Base-by-base conservation (phyloP, 2,329 filamentous ascomycete species). In the Aspergillus piperis region DNA sequence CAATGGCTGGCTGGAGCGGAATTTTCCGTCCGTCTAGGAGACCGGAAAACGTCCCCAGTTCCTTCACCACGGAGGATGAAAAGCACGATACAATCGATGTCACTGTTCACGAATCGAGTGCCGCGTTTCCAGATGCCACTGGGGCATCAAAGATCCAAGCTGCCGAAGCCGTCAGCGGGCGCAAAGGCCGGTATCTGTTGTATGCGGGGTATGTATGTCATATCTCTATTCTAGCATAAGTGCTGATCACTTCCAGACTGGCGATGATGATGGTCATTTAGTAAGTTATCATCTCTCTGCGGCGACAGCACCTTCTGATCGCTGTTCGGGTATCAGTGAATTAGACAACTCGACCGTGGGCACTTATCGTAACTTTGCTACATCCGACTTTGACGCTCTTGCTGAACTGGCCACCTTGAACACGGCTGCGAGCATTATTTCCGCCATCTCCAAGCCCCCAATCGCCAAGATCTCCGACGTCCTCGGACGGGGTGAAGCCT, bases 381-480 rank as follows among this genome's bases (percentile, higher is more conserved):
- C 75, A 2, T 80, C 77, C 1, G 68, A 72, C 13, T 80, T 80
- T 58, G 65, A 74, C 57, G 64, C 71, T 6, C 67, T 79, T 2
- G 72, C 76, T 13, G 69, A 71, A 61, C 64, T 76, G 32, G 70
- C 73, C 2, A 73, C 74, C 1, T 62, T 79, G 6, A 70, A 68
- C 42, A 77, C 77, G 0, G 75, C 76, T 4, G 70, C 69, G 5
- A 73, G 72, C 32, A 77, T 80, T 38, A 69, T 79, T 32, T 72
- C 72, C 8, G 76, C 76, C 2, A 71, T 79, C 8, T 58, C 73
- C 17, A 80, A 81, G 63, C 74, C 78, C 0, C 75, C 76, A 0
- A 73, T 79, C 10, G 77, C 78, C 11, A 80, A 80, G 58, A 60
- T 79, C 5, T 79, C 78, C 5, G 76, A 80, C 59, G 76, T 80